Evolutionary conservation across 2,329 filamentous ascomycete genomes (phyloP).

Genomic region (Corinectria fuckeliana): DNA sequence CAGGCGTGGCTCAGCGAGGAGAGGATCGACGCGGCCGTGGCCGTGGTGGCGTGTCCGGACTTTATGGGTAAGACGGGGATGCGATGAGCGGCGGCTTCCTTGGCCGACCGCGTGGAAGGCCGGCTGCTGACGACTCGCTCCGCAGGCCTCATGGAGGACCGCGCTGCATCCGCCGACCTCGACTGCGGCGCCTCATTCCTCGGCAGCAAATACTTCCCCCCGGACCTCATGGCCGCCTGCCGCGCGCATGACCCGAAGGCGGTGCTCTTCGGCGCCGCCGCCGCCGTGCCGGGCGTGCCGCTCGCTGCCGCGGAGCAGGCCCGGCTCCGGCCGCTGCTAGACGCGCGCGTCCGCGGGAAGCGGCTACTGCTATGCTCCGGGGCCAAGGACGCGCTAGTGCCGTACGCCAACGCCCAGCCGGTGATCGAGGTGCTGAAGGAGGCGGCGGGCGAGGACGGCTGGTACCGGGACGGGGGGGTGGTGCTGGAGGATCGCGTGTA

Average conservation of each 20-base stretch:
- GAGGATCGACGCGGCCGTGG: conserved; percentile 77
- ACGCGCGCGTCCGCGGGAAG: conserved; percentile 64
- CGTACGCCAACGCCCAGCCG: conserved; percentile 63
- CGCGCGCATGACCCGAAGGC: conserved; percentile 76
- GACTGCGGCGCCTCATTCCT: conserved; percentile 69
- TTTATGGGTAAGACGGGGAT: conserved; percentile 67
- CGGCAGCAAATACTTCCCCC: conserved; percentile 79
- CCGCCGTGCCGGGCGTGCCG: conserved; percentile 42
- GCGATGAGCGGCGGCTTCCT: too few relatives aligned
- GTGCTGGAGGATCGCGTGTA: conserved; percentile 72
- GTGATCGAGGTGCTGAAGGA: conserved; percentile 69
- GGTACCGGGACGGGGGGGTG: conserved; percentile 63
- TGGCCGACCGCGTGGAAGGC: too few relatives aligned
- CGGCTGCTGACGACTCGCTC: background rate
- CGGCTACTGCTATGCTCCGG: conserved; percentile 70
- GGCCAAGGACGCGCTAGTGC: conserved; percentile 73
- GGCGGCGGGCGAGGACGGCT: conserved; percentile 51
- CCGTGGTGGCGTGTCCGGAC: conserved; percentile 89
- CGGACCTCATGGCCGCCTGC: conserved; percentile 67
- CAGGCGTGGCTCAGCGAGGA: conserved; percentile 80
- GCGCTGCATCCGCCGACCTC: conserved; percentile 70
- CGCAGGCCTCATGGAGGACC: conserved; percentile 73
- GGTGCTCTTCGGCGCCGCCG: conserved; percentile 66
- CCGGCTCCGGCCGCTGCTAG: conserved; percentile 53
- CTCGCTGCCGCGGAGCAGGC: conserved; percentile 48